A percentile compares a stretch with the other conserved stretches of the same genome.
These are phyloP conservation scores for Cerrena zonata DNA, from an alignment of 1,284 basidiomycete species.

Conservation along the genomic window DNA sequence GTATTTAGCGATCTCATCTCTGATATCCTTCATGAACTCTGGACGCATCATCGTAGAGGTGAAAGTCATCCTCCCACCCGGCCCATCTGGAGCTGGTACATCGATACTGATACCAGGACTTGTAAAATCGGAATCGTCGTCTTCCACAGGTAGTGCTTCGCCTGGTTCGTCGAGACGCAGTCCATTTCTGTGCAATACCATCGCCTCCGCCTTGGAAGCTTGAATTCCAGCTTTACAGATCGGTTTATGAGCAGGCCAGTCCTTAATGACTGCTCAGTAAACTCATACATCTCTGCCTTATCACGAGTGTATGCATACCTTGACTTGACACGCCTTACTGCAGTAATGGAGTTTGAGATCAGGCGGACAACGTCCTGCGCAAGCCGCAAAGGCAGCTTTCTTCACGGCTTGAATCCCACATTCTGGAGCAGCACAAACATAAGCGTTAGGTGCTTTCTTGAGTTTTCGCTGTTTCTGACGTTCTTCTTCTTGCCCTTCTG, in stretches of 20 bases:
- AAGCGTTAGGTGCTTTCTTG: constrained; percentile 6
- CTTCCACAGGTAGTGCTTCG: not conserved
- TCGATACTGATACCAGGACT: not conserved
- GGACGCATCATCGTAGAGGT: constrained; percentile 9
- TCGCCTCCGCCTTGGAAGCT: not conserved
- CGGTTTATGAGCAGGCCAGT: constrained; percentile 1
- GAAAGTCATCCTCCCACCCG: not conserved
- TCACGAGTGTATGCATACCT: not conserved
- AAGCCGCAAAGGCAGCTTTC: constrained; percentile 6
- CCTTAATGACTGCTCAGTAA: not conserved
- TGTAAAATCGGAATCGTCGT: not conserved
- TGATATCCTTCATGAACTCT: constrained; percentile 6
- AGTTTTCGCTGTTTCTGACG: constrained; percentile 7
- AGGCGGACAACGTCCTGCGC: constrained; percentile 7
- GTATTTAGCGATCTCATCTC: too few species aligned
- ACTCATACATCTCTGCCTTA: not conserved
- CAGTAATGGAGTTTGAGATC: constrained; percentile 10
- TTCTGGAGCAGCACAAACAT: constrained; percentile 7
- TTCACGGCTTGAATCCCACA: constrained; percentile 5
- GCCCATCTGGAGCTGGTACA: not conserved
- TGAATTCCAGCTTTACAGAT: not conserved
- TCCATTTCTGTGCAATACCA: not conserved
- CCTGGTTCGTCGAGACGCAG: not conserved
- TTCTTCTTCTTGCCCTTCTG: constrained; percentile 5
- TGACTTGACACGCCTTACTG: constrained; percentile 9